Percentiles rank a stretch among this genome's conserved stretches.
Evolutionary conservation across 1,139 yeast genomes (phyloP).

Genomic region (Zygoascus meyerae): DNA sequence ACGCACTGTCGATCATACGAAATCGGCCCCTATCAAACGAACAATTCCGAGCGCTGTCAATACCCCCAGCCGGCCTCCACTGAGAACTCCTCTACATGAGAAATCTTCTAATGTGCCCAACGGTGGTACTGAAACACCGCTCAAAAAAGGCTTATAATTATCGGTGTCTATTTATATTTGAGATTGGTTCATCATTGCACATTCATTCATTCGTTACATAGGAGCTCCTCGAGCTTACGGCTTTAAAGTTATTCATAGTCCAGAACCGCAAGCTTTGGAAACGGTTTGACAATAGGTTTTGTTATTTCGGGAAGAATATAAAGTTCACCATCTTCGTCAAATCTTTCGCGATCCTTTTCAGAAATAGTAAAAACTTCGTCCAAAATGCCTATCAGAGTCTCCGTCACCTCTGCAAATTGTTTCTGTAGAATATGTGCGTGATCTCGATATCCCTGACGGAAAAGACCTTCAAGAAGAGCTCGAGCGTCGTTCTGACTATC

Average conservation of each 20-base stretch:
- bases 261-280: slow-evolving; percentile 16
- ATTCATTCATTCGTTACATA: slow-evolving; percentile 3
- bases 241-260: slow-evolving; percentile 12
- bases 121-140: slow-evolving; percentile 2
- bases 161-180: not conserved
- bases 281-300: slow-evolving; percentile 22
- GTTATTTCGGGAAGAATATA: slow-evolving; percentile 36
- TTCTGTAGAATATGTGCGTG: slow-evolving; percentile 82
- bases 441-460: slow-evolving; percentile 65
- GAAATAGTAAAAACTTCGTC: slow-evolving; percentile 67
- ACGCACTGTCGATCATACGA: slow-evolving; percentile 47
- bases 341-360: slow-evolving; percentile 79
- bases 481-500: slow-evolving; percentile 71
- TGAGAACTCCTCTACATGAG: slow-evolving; percentile 7
- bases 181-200: not conserved
- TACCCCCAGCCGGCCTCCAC: not conserved
- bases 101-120: slow-evolving; percentile 1
- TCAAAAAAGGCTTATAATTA: not conserved
- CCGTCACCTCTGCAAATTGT: slow-evolving; percentile 54
- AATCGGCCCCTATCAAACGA: slow-evolving; percentile 44
- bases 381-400: slow-evolving; percentile 51
- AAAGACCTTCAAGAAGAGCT: slow-evolving; percentile 65
- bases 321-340: slow-evolving; percentile 82
- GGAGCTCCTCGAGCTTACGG: not conserved
- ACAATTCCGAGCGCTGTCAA: slow-evolving; percentile 2